Evolutionary conservation across 805 yeast genomes (phyloP), one percentile per base, ranked within the genome.

Genomic region (Komagataella ulmi): DNA sequence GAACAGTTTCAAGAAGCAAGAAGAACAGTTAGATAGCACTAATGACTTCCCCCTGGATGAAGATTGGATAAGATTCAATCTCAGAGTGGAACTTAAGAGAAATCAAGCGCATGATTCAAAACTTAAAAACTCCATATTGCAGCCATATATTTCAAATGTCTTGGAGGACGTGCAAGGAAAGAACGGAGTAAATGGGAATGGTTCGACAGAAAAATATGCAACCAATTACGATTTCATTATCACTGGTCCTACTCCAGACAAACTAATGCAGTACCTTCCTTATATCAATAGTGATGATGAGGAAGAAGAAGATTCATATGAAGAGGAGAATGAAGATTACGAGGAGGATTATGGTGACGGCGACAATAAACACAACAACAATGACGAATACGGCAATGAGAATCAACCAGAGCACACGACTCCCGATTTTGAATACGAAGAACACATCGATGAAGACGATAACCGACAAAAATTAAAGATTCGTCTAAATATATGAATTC

Each of bases 191-290:
- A 36, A 17, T 24, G 21, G 21, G 10, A 17, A 21, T 7, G 17
- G 44, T 7, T 17, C 21, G 6, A 7, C 14, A 3, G 30, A 36
- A n/a, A 14, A 17, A 10, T 24, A 54, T 51, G 45, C 56, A 54
- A n/a, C 63, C 5, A 53, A 52, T 30, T 57, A 57, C 43, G 68
- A 67, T 48, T 64, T 64, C 50, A 47, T 65, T 12, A 61, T 67
- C 17, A 55, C 59, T 6, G 72, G 70, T 0, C 69, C 70, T 1
- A 61, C 68, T 10, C 70, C 72, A 2, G 69, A 65, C 18, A 59
- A 52, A 8, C 50, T 67, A 23, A 52, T 61, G 43, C 59, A 60
- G 17, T 57, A 60, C 49, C 54, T 66, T 36, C 71, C 72, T 1
- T 66, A 67, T 50, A 60, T 61, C 18, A 57, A 54, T 45, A 56